Evolutionary conservation across 306 rosid species (phyloP).

Genomic region (Begonia peltatifolia): DNA sequence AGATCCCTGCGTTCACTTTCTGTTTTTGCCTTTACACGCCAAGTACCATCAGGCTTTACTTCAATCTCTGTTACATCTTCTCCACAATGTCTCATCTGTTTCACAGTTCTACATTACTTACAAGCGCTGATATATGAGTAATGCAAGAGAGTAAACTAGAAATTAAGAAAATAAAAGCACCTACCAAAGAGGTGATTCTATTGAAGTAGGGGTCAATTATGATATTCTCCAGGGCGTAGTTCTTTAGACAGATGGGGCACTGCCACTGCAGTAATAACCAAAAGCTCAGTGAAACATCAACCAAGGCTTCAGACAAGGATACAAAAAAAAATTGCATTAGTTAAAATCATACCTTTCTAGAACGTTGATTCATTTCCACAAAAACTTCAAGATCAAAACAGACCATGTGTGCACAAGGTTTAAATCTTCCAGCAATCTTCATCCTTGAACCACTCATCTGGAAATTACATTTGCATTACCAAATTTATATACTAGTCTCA

Average conservation of each 20-base stretch:
- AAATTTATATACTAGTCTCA: no score
- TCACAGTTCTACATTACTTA: slow-evolving; percentile 1
- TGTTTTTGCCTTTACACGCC: slow-evolving; percentile 82
- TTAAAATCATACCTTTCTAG: slow-evolving; percentile 65
- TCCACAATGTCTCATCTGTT: slow-evolving; percentile 77
- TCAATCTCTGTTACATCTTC: slow-evolving; percentile 86
- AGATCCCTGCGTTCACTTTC: slow-evolving; percentile 69
- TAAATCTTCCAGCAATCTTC: slow-evolving; percentile 96
- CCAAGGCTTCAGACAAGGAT: slow-evolving; percentile 4
- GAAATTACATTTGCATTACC: neutral
- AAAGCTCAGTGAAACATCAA: slow-evolving; percentile 14
- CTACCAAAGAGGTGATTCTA: slow-evolving; percentile 63
- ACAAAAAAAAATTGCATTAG: neutral
- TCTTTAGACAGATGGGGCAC: slow-evolving; percentile 88
- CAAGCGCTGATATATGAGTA: neutral
- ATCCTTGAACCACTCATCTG: slow-evolving; percentile 99
- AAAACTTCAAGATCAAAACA: slow-evolving; percentile 98
- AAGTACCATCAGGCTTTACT: slow-evolving; percentile 90
- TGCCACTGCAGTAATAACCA: slow-evolving; percentile 85
- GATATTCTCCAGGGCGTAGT: slow-evolving; percentile 75
- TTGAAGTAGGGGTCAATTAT: slow-evolving; percentile 90
- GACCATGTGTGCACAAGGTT: slow-evolving; percentile 88
- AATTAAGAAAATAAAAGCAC: slow-evolving; percentile 1
- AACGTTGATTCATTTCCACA: slow-evolving; percentile 92
- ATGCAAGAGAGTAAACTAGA: neutral